A percentile compares a stretch with the other conserved stretches of the same genome.
phyloP scores from a whole-genome alignment of 805 yeast genomes.

The Lipomyces japonicus region DNA sequence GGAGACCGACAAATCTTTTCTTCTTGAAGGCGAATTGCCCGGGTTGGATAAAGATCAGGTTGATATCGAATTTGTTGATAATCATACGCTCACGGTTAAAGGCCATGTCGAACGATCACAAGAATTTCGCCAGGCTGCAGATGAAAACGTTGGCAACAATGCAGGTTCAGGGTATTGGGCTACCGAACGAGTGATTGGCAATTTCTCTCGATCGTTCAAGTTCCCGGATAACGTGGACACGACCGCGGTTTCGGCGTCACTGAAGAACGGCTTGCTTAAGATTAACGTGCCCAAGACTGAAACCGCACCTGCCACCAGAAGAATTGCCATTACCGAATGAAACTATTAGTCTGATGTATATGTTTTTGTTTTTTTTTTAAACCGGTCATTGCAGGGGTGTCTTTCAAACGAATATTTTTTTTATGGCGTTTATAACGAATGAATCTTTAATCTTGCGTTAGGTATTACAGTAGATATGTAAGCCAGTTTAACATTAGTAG shows the following conservation, averaged over 20 bases:
- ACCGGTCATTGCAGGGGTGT: too few relatives aligned
- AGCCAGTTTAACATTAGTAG: too few relatives aligned
- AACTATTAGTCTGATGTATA: neutral
- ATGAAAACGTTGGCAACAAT: neutral
- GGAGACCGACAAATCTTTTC: constrained; percentile 24
- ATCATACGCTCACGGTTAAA: constrained; percentile 22
- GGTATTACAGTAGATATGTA: too few relatives aligned
- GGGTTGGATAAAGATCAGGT: constrained; percentile 26
- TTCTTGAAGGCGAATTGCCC: constrained; percentile 28
- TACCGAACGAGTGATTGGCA: constrained; percentile 24
- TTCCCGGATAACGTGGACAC: constrained; percentile 28
- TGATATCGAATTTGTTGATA: constrained; percentile 24
- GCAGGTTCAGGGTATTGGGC: constrained; percentile 19
- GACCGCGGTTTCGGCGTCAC: constrained; percentile 17
- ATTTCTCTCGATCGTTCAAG: constrained; percentile 25
- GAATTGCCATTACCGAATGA: constrained; percentile 5
- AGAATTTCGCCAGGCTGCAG: constrained; percentile 12
- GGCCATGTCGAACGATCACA: constrained; percentile 21
- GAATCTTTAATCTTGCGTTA: too few relatives aligned
- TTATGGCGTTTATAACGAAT: too few relatives aligned
- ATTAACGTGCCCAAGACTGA: constrained; percentile 26
- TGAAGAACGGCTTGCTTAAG: constrained; percentile 24
- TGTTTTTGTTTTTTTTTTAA: too few relatives aligned
- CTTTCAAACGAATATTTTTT: too few relatives aligned
- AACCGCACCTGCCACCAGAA: constrained; percentile 1